Percentiles rank a stretch among this genome's conserved stretches.
Conservation (phyloP, 1,284 basidiomycete genomes). For the Sutorius eximius region DNA sequence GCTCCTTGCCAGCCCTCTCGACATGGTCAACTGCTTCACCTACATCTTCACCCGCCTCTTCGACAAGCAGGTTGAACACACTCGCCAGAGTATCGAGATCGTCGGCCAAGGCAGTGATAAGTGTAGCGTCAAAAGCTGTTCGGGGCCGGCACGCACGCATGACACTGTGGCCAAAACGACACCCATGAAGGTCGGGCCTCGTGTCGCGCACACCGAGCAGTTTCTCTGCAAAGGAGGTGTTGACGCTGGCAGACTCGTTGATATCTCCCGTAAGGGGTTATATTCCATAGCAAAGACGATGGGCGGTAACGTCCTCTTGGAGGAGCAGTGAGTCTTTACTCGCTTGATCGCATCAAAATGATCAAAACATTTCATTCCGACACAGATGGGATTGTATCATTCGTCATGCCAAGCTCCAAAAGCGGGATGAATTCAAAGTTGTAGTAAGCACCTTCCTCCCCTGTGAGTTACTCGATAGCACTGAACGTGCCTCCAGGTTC, state of each 20-base stretch:
- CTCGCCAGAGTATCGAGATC: constrained; percentile 25
- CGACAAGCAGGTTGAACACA: constrained; percentile 20
- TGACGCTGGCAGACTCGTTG: constrained; percentile 35
- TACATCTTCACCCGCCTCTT: constrained; percentile 24
- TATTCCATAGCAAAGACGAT: constrained; percentile 35
- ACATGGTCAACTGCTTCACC: constrained; percentile 30
- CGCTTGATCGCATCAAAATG: constrained; percentile 18
- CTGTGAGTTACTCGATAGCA: constrained; percentile 6
- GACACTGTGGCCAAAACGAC: constrained; percentile 20
- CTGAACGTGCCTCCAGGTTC: constrained; percentile 30
- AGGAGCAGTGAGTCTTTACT: constrained; percentile 33
- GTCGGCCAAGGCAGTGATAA: constrained; percentile 25
- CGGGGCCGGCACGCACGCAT: constrained; percentile 37
- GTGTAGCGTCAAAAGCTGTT: constrained; percentile 35
- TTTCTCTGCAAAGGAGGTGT: constrained; percentile 39
- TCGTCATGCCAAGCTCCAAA: constrained; percentile 32
- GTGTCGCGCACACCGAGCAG: constrained; percentile 36
- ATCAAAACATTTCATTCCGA: constrained; percentile 17
- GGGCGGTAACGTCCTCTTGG: constrained; percentile 39
- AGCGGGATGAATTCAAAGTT: constrained; percentile 35
- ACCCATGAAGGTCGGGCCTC: constrained; percentile 33
- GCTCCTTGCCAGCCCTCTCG: constrained; percentile 18
- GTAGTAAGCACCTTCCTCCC: constrained; percentile 23
- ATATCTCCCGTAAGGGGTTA: constrained; percentile 35
- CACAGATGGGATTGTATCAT: constrained; percentile 39